Evolutionary conservation across 495 filamentous ascomycete species (phyloP).

Genomic region (Tuber melanosporum): DNA sequence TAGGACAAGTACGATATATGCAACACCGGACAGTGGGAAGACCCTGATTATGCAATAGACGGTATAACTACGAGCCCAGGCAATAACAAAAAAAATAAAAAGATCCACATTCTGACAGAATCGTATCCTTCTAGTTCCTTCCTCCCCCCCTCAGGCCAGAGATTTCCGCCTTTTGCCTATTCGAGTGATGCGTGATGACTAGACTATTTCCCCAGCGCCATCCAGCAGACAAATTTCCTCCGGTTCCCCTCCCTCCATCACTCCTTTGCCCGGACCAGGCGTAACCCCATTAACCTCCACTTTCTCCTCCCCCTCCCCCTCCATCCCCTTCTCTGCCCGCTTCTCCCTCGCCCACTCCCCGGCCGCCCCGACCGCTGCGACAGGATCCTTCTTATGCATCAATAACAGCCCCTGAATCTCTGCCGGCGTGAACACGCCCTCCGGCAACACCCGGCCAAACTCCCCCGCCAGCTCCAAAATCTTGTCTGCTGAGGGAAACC

Average conservation of each 20-base stretch:
- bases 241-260: not conserved
- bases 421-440: constrained; percentile 54
- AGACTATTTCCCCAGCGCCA: not conserved
- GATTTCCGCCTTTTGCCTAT: not conserved
- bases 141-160: not conserved
- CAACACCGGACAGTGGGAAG: not conserved
- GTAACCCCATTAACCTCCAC: not conserved
- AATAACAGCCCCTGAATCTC: constrained; percentile 65
- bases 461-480: constrained; percentile 45
- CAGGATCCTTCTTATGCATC: constrained; percentile 56
- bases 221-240: not conserved
- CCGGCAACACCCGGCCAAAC: constrained; percentile 49
- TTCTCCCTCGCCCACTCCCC: constrained; percentile 51
- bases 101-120: not conserved
- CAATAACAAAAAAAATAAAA: not conserved
- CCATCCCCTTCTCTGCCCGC: constrained; percentile 46
- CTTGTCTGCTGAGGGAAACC: constrained; percentile 37
- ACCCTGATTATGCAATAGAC: not conserved
- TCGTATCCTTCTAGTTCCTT: not conserved
- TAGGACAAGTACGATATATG: not conserved
- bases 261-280: not conserved
- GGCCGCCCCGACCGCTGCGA: constrained; percentile 51
- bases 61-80: not conserved
- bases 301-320: not conserved
- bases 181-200: not conserved